phyloP scores from a whole-genome alignment of 495 filamentous ascomycete species.

The Lasiosphaeria miniovina region DNA sequence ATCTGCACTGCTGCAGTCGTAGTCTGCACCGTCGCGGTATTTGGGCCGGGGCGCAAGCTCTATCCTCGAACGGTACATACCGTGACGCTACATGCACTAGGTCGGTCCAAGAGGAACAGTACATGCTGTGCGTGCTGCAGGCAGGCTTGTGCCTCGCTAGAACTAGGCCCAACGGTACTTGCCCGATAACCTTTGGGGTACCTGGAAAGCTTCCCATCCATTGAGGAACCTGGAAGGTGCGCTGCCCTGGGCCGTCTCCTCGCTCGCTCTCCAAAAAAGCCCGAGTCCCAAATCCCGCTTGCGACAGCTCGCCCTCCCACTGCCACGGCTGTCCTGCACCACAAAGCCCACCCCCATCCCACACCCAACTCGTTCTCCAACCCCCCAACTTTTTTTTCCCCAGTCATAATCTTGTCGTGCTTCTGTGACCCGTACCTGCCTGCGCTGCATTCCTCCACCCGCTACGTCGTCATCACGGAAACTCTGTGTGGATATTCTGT shows the following conservation, averaged over 20 bases:
- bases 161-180: conserved; percentile 10
- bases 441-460: conserved; percentile 28
- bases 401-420: conserved; percentile 23
- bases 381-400: conserved; percentile 33
- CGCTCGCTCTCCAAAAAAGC: conserved; percentile 8
- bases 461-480: conserved; percentile 37
- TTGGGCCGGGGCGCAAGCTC: background rate
- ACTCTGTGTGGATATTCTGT: conserved; percentile 10
- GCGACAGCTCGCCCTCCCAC: conserved; percentile 9
- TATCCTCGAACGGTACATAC: background rate
- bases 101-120: background rate
- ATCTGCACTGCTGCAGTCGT: background rate
- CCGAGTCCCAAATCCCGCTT: conserved; percentile 15
- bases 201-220: conserved; percentile 25
- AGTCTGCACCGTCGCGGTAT: conserved; percentile 1
- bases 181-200: conserved; percentile 2
- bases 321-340: background rate
- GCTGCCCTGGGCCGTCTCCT: conserved; percentile 7
- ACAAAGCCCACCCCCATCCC: conserved; percentile 24
- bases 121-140: conserved; percentile 2
- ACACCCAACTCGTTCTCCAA: conserved; percentile 31
- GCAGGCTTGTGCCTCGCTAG: background rate
- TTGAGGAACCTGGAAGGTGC: conserved; percentile 3
- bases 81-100: conserved; percentile 6
- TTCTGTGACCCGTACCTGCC: conserved; percentile 24